Percentiles rank a stretch among this genome's conserved stretches.
phyloP scores from a whole-genome alignment of 2,329 filamentous ascomycete genomes.

The Colletotrichum camelliae region DNA sequence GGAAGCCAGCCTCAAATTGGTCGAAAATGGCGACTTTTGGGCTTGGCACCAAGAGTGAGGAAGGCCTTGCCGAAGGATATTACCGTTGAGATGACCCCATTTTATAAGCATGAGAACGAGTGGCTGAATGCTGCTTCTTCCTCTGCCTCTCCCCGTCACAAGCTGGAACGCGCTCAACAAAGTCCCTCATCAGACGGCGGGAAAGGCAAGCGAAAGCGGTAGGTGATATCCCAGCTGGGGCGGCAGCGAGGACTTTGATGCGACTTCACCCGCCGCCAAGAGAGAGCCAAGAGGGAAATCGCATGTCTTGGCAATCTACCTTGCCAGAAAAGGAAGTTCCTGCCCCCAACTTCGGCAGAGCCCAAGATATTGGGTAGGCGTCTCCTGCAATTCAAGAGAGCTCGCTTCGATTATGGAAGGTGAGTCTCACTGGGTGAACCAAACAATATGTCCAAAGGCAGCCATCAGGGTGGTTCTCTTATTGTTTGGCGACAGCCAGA shows the following conservation, averaged over 20 bases:
- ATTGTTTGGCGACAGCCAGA: accelerated
- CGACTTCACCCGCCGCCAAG: slow-evolving; percentile 4
- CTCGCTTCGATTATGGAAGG: neutral
- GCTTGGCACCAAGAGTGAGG: neutral
- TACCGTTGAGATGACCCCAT: neutral
- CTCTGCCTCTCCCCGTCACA: neutral
- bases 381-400: accelerated
- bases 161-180: neutral
- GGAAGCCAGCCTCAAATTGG: neutral
- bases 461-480: neutral
- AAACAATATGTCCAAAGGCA: accelerated
- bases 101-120: neutral
- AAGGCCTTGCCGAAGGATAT: neutral
- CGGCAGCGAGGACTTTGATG: neutral
- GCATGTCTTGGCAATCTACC: neutral
- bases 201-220: neutral
- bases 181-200: neutral
- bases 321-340: slow-evolving; percentile 5
- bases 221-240: slow-evolving; percentile 5
- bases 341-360: neutral
- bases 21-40: neutral
- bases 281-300: slow-evolving; percentile 10
- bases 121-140: neutral
- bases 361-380: neutral
- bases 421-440: neutral